Evolutionary conservation across 306 rosid species (phyloP), one percentile per base, ranked within the genome.

Genomic region (Dalbergia cochinchinensis): DNA sequence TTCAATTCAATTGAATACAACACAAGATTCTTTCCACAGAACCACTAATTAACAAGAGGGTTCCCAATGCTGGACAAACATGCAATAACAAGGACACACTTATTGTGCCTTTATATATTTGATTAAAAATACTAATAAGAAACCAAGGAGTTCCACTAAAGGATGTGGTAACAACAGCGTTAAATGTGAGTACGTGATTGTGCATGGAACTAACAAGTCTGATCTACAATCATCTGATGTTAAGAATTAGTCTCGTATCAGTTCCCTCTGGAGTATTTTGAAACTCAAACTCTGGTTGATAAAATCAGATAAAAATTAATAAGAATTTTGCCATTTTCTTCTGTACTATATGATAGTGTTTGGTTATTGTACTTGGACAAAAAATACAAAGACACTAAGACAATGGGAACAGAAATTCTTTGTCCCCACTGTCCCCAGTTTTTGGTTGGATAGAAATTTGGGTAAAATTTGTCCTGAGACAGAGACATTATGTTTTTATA

Each of bases 191-290:
- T n/a, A 82, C 37, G 41, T 67, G 35, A 64, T 42, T 9, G 35
- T 16, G 10, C 0, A 11, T 42, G 31, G 41, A 80, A 50, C 42
- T 64, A 63, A 68, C 11, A 35, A 59, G 39, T 26, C 41, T 42
- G 59, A 58, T 72, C 55, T 55, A 18, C 42, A 48, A 45, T 4
- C 59, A 72, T 61, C 57, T 68, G 18, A 61, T 33, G 48, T 8
- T 51, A 68, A 61, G 66, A 83, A 50, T 5, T 65, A 83, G 18
- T 62, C 37, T 69, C 69, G 71, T 84, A 68, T 64, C 77, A 34
- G 62, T 13, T 45, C 42, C 60, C 65, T 22, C 19, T 11, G 20
- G 20, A 54, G 62, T 51, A 51, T 54, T 66, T 53, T 50, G 33
- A 79, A 77, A 71, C 20, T 64, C 33, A 4, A 63, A 83, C 48